Percentiles rank a stretch among this genome's conserved stretches.
Conservation (phyloP, 2,329 filamentous ascomycete species). For the Juglanconis oblonga region DNA sequence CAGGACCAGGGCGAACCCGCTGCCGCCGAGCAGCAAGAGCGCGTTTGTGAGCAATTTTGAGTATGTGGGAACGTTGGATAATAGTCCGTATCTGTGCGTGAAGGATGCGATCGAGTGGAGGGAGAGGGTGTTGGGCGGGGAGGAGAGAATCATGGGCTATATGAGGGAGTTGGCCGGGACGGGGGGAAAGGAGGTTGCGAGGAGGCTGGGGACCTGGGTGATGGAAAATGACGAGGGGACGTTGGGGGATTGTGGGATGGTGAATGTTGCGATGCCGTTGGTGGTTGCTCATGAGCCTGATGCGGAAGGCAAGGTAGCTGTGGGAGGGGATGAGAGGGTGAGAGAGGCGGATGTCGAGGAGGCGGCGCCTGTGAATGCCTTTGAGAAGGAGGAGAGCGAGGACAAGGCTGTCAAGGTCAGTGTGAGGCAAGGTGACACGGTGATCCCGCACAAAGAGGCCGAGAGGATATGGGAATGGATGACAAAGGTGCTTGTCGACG, state of each 20-base stretch:
- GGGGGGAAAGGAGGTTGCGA: constrained; percentile 60
- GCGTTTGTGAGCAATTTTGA: constrained; percentile 70
- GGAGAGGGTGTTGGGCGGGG: constrained; percentile 66
- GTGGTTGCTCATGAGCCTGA: constrained; percentile 26
- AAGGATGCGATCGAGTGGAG: constrained; percentile 72
- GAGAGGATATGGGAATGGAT: constrained; percentile 56
- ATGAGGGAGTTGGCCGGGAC: constrained; percentile 58
- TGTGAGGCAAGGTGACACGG: constrained; percentile 27
- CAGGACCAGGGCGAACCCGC: constrained; percentile 33
- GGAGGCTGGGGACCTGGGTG: constrained; percentile 65
- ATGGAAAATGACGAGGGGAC: constrained; percentile 64
- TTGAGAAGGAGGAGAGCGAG: not conserved
- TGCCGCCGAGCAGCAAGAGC: constrained; percentile 47
- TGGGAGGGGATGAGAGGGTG: not conserved
- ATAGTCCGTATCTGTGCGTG: constrained; percentile 68
- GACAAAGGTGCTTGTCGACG: constrained; percentile 45
- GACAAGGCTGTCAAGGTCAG: constrained; percentile 9
- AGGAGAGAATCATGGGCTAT: constrained; percentile 66
- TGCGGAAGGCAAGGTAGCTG: not conserved
- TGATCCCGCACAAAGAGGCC: constrained; percentile 30
- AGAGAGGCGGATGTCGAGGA: constrained; percentile 2
- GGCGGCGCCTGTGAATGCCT: not conserved
- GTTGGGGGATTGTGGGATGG: constrained; percentile 65
- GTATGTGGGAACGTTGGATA: constrained; percentile 74
- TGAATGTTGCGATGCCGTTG: constrained; percentile 72